Evolutionary conservation across 2,329 filamentous ascomycete genomes (phyloP).

Genomic region (Mycosphaerella sp.): DNA sequence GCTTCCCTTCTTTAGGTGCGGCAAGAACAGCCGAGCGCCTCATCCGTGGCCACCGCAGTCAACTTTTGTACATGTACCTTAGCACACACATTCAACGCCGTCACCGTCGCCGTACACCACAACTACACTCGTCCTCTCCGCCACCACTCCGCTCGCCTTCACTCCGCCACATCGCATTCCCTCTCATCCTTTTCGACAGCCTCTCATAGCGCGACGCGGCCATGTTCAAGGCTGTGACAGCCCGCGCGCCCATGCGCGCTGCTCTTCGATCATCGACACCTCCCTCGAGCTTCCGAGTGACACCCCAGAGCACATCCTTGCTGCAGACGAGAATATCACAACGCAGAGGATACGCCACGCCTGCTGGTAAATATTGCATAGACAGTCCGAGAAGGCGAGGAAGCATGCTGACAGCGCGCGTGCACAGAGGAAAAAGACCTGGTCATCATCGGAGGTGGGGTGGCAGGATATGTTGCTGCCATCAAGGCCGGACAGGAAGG

Average conservation of each 20-base stretch:
- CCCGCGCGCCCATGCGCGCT: conserved; percentile 21
- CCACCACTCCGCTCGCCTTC: no score
- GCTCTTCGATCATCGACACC: conserved; percentile 22
- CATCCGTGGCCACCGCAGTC: no score
- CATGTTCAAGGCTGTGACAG: conserved; percentile 27
- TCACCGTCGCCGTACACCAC: no score
- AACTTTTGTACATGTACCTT: no score
- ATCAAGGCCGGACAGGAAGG: conserved; percentile 99
- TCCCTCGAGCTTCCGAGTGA: conserved; percentile 22
- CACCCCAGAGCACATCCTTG: conserved; percentile 38
- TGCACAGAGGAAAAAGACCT: conserved; percentile 82
- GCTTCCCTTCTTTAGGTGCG: no score
- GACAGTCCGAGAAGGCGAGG: neutral
- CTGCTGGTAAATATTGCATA: conserved; percentile 40
- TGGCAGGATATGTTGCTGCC: conserved; percentile 95
- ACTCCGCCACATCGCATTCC: conserved; percentile 29
- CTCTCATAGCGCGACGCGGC: conserved; percentile 4
- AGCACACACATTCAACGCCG: no score
- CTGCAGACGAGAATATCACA: conserved; percentile 48
- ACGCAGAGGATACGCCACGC: conserved; percentile 53
- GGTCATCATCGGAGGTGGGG: conserved; percentile 95
- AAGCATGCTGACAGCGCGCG: conserved; percentile 29
- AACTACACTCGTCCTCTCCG: neutral
- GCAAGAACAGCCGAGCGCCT: no score
- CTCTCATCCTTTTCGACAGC: neutral